phyloP scores from a whole-genome alignment of 441 rosid species.

The Eugenia klotzschiana region DNA sequence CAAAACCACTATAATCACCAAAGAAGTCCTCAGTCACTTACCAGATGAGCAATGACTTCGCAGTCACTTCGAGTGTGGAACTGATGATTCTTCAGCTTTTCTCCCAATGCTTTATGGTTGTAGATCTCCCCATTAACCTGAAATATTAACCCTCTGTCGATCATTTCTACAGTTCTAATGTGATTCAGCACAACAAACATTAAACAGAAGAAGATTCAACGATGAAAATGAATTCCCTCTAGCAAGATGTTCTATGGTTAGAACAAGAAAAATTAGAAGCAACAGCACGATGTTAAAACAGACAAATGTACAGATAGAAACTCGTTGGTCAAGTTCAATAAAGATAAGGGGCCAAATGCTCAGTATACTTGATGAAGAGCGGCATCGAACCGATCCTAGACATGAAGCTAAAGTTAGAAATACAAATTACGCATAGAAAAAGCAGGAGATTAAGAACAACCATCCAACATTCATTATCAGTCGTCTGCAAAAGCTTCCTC shows the following conservation, averaged over 20 bases:
- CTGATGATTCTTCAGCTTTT: constrained; percentile 46
- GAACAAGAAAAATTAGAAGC: not conserved
- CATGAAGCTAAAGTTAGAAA: not conserved
- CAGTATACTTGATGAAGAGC: not conserved
- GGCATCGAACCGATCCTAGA: not conserved
- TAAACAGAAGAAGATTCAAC: not conserved
- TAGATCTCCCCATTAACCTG: constrained; percentile 98
- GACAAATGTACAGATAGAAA: not conserved
- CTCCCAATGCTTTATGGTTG: constrained; percentile 63
- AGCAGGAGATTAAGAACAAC: not conserved
- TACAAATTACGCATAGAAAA: not conserved
- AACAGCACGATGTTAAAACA: not conserved
- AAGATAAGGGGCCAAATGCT: not conserved
- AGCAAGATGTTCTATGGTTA: not conserved
- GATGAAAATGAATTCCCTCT: not conserved
- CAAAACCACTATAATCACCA: not conserved
- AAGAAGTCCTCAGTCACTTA: constrained; percentile 19
- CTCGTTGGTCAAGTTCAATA: not conserved
- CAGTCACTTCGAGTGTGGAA: constrained; percentile 96
- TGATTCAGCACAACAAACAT: not conserved
- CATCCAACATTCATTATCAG: not conserved
- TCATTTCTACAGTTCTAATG: not conserved
- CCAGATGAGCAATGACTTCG: constrained; percentile 97
- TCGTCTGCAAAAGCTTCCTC: not conserved
- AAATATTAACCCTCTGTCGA: not conserved